phyloP scores from a whole-genome alignment of 169 alveolate genomes.

The Eimeria maxima region DNA sequence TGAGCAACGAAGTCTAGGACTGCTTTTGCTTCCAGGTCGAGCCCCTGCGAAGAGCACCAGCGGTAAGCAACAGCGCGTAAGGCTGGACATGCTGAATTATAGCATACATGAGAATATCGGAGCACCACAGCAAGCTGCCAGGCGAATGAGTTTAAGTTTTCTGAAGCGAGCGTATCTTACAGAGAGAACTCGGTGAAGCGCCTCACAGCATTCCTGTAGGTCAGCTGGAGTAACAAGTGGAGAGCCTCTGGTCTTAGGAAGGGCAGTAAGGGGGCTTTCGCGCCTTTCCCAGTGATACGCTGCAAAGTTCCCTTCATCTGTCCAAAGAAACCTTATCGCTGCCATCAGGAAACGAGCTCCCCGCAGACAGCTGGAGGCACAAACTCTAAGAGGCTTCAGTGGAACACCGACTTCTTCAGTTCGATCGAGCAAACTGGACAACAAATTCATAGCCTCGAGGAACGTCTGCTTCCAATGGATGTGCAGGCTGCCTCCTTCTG shows the following conservation, averaged over 20 bases:
- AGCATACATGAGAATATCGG: not conserved
- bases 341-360: conserved; percentile 64
- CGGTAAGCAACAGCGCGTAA: not conserved
- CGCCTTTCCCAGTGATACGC: conserved; percentile 68
- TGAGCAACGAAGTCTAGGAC: conserved; percentile 5
- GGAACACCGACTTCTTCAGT: conserved; percentile 56
- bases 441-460: conserved; percentile 52
- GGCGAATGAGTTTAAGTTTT: not conserved
- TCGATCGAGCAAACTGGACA: conserved; percentile 60
- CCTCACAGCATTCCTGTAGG: conserved; percentile 63
- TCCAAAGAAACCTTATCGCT: conserved; percentile 62
- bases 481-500: conserved; percentile 74
- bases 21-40: conserved; percentile 62
- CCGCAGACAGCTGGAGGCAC: conserved; percentile 56
- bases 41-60: conserved; percentile 41
- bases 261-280: not conserved
- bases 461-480: conserved; percentile 35
- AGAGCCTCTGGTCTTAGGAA: not conserved
- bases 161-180: not conserved
- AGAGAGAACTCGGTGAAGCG: conserved; percentile 59
- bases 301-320: conserved; percentile 19
- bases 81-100: not conserved
- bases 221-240: conserved; percentile 72
- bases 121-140: not conserved
- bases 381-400: conserved; percentile 47